These are phyloP conservation scores for Diddensiella transvaalensis DNA, from an alignment of 805 yeast species.

Conservation along the genomic window DNA sequence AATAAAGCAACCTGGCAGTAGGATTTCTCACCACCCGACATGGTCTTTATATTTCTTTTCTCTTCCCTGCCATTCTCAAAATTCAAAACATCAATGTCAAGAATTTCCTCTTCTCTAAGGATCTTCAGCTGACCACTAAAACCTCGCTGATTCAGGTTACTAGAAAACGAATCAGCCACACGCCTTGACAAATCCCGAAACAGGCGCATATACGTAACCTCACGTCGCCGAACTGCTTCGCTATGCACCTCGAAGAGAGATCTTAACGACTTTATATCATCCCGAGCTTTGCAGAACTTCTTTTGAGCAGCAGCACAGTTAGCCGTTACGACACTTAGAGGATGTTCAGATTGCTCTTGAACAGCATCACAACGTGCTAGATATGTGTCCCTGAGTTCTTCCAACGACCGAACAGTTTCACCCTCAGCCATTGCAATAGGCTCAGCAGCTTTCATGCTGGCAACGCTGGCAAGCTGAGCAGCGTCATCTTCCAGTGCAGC, in stretches of 20 bases:
- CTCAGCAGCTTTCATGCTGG: constrained; percentile 1
- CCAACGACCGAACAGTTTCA: constrained; percentile 1
- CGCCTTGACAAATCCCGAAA: constrained; percentile 1
- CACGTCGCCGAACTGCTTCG: constrained; percentile 1
- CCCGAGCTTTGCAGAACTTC: not conserved
- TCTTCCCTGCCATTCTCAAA: constrained; percentile 40
- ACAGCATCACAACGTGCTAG: constrained; percentile 3
- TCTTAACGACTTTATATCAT: constrained; percentile 1
- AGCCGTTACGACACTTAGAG: not conserved
- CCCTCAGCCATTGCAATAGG: constrained; percentile 1
- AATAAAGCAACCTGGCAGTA: constrained; percentile 86
- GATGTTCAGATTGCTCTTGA: not conserved
- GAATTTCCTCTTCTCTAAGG: constrained; percentile 40
- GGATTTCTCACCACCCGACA: constrained; percentile 97
- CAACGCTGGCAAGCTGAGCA: not conserved
- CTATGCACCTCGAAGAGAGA: not conserved
- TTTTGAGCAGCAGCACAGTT: not conserved
- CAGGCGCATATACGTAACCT: constrained; percentile 1
- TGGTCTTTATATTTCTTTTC: constrained; percentile 68
- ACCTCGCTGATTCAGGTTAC: constrained; percentile 49
- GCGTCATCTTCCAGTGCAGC: not conserved
- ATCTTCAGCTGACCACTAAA: constrained; percentile 71
- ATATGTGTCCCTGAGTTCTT: constrained; percentile 4
- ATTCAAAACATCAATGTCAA: constrained; percentile 29
- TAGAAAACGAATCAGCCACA: constrained; percentile 30